phyloP scores from a whole-genome alignment of 139 green algal species.

The Closterium sp. region DNA sequence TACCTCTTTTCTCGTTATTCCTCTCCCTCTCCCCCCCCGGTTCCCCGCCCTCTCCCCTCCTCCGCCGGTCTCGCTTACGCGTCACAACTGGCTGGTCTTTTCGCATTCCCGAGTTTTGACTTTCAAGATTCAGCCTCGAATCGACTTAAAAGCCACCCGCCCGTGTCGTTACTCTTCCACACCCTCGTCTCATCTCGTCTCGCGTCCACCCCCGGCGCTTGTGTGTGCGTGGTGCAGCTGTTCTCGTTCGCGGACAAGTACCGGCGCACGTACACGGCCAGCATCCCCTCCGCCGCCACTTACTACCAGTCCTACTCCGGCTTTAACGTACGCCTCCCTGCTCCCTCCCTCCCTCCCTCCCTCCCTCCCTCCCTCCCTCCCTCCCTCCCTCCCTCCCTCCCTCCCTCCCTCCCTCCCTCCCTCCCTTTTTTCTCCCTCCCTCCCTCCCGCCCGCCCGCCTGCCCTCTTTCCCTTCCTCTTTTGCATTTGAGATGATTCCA shows the following conservation, averaged over 20 bases:
- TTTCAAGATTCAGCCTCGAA: too few relatives aligned
- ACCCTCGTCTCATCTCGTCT: not conserved
- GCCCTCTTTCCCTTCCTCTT: not conserved
- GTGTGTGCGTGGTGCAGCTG: not conserved
- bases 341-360: not conserved
- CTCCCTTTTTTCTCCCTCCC: not conserved
- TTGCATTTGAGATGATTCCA: too few relatives aligned
- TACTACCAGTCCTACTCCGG: constrained; percentile 45
- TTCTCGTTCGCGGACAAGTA: constrained; percentile 43
- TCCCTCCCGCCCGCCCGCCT: not conserved
- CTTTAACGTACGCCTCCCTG: constrained; percentile 8
- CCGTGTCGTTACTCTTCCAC: too few relatives aligned
- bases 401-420: not conserved
- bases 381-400: not conserved
- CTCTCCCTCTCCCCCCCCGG: too few relatives aligned
- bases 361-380: too few relatives aligned
- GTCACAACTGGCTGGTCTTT: too few relatives aligned
- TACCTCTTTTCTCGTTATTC: too few relatives aligned
- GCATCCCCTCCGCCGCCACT: constrained; percentile 11
- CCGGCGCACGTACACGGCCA: constrained; percentile 7
- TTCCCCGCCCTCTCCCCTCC: too few relatives aligned
- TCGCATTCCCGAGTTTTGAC: too few relatives aligned
- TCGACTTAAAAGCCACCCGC: too few relatives aligned
- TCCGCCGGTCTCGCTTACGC: too few relatives aligned
- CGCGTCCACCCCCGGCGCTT: not conserved